Percentiles rank a stretch among this genome's conserved stretches.
Conservation (phyloP, 164 flowering plant species). For the Macadamia tetraphylla region DNA sequence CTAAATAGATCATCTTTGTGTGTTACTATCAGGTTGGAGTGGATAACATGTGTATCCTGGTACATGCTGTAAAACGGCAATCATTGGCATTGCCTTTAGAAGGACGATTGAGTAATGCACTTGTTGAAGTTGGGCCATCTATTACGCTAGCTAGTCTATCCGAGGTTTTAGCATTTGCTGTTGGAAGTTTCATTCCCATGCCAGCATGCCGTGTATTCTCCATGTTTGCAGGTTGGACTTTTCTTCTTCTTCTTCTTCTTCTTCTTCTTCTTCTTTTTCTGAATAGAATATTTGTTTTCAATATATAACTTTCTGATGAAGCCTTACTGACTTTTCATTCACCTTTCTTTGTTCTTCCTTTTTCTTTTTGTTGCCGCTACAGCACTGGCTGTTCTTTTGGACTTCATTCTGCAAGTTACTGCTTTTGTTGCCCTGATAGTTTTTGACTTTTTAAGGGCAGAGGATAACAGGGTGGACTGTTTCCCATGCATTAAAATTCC, state of each 20-base stretch:
- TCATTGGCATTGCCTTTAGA: constrained; percentile 72
- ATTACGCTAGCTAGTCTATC: constrained; percentile 91
- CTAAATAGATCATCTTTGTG: background rate
- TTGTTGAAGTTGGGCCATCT: constrained; percentile 96
- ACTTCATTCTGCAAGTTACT: constrained; percentile 94
- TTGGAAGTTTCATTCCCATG: constrained; percentile 96
- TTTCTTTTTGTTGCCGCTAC: constrained; percentile 13
- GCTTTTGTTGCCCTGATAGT: constrained; percentile 95
- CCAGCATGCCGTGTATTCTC: constrained; percentile 98
- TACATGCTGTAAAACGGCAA: constrained; percentile 90
- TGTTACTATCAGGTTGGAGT: constrained; percentile 76
- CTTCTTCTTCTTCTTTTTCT: constrained; percentile 3
- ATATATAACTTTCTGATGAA: background rate
- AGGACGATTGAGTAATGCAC: constrained; percentile 82
- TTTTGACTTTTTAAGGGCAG: constrained; percentile 80
- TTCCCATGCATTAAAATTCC: constrained; percentile 76
- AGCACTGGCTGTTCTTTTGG: constrained; percentile 96
- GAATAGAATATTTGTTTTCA: background rate
- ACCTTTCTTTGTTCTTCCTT: background rate
- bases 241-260: constrained; percentile 3
- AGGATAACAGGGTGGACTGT: constrained; percentile 83
- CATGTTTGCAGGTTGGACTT: constrained; percentile 88
- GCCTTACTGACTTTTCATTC: constrained; percentile 7
- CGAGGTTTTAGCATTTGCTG: constrained; percentile 95
- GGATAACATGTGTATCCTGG: constrained; percentile 96